Evolutionary conservation across 768 basidiomycete genomes (phyloP).

Genomic region (Agaricus sinodeliciosus): DNA sequence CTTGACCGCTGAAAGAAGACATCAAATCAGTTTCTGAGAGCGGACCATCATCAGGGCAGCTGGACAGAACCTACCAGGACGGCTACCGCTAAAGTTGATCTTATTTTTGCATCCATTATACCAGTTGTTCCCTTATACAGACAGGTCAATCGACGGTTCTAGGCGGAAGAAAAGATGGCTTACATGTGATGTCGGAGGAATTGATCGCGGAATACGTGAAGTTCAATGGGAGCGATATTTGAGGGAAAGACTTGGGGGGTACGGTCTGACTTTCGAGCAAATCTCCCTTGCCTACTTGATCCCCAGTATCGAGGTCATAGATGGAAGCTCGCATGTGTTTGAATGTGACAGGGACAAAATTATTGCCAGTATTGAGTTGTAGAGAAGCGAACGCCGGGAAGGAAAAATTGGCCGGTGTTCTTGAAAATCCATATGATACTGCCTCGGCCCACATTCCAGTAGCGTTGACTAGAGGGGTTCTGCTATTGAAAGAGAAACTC

Average conservation of each 20-base stretch:
- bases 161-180: constrained; percentile 16
- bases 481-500: constrained; percentile 51
- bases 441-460: constrained; percentile 50
- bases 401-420: constrained; percentile 82
- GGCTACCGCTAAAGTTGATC: constrained; percentile 41
- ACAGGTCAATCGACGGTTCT: constrained; percentile 1
- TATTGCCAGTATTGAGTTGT: constrained; percentile 67
- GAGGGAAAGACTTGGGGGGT: constrained; percentile 59
- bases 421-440: constrained; percentile 59
- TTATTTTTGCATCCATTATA: constrained; percentile 72
- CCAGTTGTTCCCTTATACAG: constrained; percentile 56
- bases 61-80: constrained; percentile 45
- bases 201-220: constrained; percentile 82
- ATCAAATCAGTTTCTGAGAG: constrained; percentile 1
- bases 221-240: constrained; percentile 68
- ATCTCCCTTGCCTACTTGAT: constrained; percentile 62
- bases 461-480: constrained; percentile 52
- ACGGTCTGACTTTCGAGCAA: constrained; percentile 45
- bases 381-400: constrained; percentile 76
- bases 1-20: constrained; percentile 37
- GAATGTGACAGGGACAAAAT: constrained; percentile 75
- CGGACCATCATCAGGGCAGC: neutral
- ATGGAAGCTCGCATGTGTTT: constrained; percentile 58
- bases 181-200: constrained; percentile 79
- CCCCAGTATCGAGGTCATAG: constrained; percentile 61